A percentile compares a stretch with the other conserved stretches of the same genome.
phyloP scores from a whole-genome alignment of 257 asterid species.

The Plantago elongata region DNA sequence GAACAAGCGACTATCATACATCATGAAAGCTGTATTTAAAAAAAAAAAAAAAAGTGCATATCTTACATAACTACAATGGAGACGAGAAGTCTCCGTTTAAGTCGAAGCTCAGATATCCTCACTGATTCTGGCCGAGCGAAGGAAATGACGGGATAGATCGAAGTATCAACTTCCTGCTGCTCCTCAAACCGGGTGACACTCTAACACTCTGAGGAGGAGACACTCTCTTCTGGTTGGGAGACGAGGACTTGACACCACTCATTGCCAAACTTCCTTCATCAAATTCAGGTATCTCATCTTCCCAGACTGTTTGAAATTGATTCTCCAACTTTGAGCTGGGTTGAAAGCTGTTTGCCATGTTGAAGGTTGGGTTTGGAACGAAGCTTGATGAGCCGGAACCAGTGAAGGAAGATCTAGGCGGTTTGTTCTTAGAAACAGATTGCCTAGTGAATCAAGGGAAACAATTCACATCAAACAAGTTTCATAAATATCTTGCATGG shows the following conservation, averaged over 20 bases:
- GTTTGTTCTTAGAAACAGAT: conserved; percentile 36
- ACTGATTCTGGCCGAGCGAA: conserved; percentile 53
- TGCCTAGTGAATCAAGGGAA: conserved; percentile 20
- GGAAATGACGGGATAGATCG: conserved; percentile 74
- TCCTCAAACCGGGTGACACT: conserved; percentile 43
- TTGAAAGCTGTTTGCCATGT: conserved; percentile 35
- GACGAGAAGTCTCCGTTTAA: too few species aligned
- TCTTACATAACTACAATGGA: conserved; percentile 19
- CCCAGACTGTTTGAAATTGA: conserved; percentile 37
- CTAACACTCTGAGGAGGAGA: conserved; percentile 54
- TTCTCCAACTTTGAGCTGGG: conserved; percentile 48
- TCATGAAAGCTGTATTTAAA: neutral
- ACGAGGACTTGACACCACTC: conserved; percentile 46
- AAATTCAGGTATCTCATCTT: conserved; percentile 64
- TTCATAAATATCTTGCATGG: neutral
- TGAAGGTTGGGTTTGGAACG: conserved; percentile 27
- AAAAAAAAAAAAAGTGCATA: neutral
- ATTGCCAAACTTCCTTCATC: conserved; percentile 51
- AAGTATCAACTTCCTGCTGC: conserved; percentile 70
- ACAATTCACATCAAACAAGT: neutral
- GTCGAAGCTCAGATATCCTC: conserved; percentile 6
- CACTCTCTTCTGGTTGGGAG: conserved; percentile 87
- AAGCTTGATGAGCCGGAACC: conserved; percentile 34
- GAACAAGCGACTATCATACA: neutral
- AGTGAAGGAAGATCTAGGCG: conserved; percentile 49